Evolutionary conservation across 169 alveolate species (phyloP), one percentile per base, ranked within the genome.

Genomic region (Eimeria necatrix): DNA sequence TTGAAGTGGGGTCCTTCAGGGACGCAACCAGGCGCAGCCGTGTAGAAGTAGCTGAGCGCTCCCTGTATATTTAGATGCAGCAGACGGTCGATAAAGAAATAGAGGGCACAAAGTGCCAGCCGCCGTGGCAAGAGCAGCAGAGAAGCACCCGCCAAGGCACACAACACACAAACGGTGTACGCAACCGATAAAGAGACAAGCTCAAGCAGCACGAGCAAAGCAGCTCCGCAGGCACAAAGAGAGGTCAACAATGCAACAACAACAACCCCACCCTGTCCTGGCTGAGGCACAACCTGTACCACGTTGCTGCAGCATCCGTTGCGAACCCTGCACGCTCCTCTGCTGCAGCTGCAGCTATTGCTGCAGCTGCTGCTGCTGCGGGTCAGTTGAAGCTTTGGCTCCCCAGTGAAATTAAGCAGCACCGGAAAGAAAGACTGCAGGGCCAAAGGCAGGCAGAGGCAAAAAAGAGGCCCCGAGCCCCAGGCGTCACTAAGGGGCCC

Each of bases 1-100:
- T 84, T 88, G 53, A 94, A 94, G 83, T 86, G 81, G 3, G 96
- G 96, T 18, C 96, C 96, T 18, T 87, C 96, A 0, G 96, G 94
- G 2, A 94, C 61, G 22, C 96, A 94, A 56, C n/a, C 7, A 51
- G 87, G 89, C 18, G 76, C 51, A 4, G 95, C 95, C 4, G 61
- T 94, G 71, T 94, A 94, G 59, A 26, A 94, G 68, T 70, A 94
- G 73, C 86, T 94, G 48, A 94, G 59, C 1, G 94, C 96, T 20
- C 96, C 96, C 32, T 90, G 20, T 22, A 94, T 86, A 4, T 53
- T 46, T 46, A 86, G 64, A 59, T 94, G 76, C 61, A 94, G 22
- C 52, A 94, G 52, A 14, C 88, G 84, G 68, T 89, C 78, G 26
- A 80, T 46, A 53, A 94, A 94, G n/a, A 53, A 53, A 24, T 93